Conservation (phyloP, 2,329 filamentous ascomycete species). For the Claviceps fusiformis region DNA sequence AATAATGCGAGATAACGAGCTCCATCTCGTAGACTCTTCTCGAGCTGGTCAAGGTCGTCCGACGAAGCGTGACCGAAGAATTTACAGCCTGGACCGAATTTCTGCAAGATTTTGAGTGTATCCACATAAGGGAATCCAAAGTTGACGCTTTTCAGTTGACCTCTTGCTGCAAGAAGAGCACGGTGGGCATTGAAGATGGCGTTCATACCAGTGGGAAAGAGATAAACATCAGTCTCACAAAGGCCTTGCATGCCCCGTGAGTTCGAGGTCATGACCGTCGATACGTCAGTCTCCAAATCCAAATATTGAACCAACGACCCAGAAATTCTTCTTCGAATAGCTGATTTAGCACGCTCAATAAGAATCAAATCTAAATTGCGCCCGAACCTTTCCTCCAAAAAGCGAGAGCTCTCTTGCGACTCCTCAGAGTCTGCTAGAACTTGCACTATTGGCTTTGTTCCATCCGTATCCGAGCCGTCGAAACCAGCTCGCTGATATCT, state of each 20-base stretch:
- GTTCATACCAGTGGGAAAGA: slow-evolving; percentile 88
- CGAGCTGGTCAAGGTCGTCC: slow-evolving; percentile 72
- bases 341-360: slow-evolving; percentile 69
- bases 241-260: slow-evolving; percentile 49
- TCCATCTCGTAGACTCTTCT: slow-evolving; percentile 53
- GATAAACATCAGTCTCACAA: slow-evolving; percentile 73
- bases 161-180: slow-evolving; percentile 51
- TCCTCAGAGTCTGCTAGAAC: slow-evolving; percentile 18
- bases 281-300: slow-evolving; percentile 27
- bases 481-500: slow-evolving; percentile 53
- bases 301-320: slow-evolving; percentile 65
- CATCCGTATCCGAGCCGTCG: slow-evolving; percentile 16
- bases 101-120: slow-evolving; percentile 86
- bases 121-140: slow-evolving; percentile 98
- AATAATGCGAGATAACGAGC: slow-evolving; percentile 74
- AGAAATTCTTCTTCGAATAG: slow-evolving; percentile 76
- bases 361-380: slow-evolving; percentile 74
- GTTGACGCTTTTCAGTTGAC: slow-evolving; percentile 62
- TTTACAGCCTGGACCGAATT: slow-evolving; percentile 77
- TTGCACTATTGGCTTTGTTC: slow-evolving; percentile 7
- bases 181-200: slow-evolving; percentile 84
- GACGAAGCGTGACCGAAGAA: slow-evolving; percentile 77
- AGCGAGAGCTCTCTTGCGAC: slow-evolving; percentile 56
- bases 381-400: slow-evolving; percentile 89
- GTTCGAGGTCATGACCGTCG: slow-evolving; percentile 23